These are phyloP conservation scores for Botrytis deweyae DNA, from an alignment of 2,329 filamentous ascomycete species.

Conservation along the genomic window DNA sequence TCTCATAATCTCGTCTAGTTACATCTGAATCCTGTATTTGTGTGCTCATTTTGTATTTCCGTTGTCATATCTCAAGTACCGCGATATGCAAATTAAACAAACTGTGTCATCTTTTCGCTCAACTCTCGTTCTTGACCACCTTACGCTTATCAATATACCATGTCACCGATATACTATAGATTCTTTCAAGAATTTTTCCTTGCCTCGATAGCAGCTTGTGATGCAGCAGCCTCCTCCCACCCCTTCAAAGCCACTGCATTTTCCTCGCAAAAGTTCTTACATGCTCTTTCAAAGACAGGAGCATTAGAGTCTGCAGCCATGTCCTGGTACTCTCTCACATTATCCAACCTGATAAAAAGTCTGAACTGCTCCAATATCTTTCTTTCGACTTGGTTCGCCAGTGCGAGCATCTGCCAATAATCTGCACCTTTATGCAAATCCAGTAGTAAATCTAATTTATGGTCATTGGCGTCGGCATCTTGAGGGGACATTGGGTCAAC, in stretches of 20 bases:
- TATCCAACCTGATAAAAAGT: slow-evolving; percentile 30
- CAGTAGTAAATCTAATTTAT: slow-evolving; percentile 31
- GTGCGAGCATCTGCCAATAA: slow-evolving; percentile 28
- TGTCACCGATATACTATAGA: background rate
- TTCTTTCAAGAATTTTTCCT: too few relatives aligned
- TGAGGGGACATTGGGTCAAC: slow-evolving; percentile 19
- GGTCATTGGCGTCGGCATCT: slow-evolving; percentile 19
- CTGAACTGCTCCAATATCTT: slow-evolving; percentile 28
- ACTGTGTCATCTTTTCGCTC: too few relatives aligned
- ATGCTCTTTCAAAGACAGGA: slow-evolving; percentile 23
- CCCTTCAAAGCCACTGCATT: slow-evolving; percentile 16
- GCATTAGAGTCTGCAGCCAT: slow-evolving; percentile 24
- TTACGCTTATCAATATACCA: too few relatives aligned
- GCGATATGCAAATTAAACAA: background rate
- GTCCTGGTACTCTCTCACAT: slow-evolving; percentile 24
- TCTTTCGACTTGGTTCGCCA: slow-evolving; percentile 29
- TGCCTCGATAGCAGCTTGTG: background rate
- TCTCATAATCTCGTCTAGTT: background rate
- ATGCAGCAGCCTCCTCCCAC: background rate
- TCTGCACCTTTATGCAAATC: slow-evolving; percentile 33
- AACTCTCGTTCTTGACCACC: background rate
- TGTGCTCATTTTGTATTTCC: background rate
- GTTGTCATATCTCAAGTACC: background rate
- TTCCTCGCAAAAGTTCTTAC: slow-evolving; percentile 23
- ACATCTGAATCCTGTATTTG: background rate